phyloP scores from a whole-genome alignment of 2,329 filamentous ascomycete genomes.

The Colletotrichum musicola region DNA sequence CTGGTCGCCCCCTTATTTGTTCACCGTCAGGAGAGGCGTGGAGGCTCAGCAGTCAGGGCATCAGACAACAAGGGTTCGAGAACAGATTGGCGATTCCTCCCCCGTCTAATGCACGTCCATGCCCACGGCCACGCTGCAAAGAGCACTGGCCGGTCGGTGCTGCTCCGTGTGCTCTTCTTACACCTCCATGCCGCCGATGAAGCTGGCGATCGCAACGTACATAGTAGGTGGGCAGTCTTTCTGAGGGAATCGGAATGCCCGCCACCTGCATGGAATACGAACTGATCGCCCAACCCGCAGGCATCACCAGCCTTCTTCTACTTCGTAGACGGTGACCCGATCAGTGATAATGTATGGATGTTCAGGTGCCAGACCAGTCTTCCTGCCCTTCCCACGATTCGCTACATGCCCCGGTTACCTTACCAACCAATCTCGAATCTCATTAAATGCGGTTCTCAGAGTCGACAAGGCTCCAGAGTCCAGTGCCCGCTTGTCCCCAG shows the following conservation, averaged over 20 bases:
- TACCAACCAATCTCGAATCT: slow-evolving; percentile 4
- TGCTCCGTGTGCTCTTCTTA: neutral
- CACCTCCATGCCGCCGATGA: neutral
- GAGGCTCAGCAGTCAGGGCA: neutral
- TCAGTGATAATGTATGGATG: too few species aligned
- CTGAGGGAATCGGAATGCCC: neutral
- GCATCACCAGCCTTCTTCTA: too few species aligned
- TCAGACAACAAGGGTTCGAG: slow-evolving; percentile 9
- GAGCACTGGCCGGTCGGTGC: slow-evolving; percentile 5
- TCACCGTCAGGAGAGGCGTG: slow-evolving; percentile 15
- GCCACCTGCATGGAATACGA: neutral
- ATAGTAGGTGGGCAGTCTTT: neutral
- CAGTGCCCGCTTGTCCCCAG: neutral
- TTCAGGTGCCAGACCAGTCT: neutral
- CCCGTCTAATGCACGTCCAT: slow-evolving; percentile 11
- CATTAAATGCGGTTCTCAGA: neutral
- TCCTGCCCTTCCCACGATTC: neutral
- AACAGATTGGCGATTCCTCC: slow-evolving; percentile 26
- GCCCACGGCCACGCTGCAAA: neutral
- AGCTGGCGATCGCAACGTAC: neutral
- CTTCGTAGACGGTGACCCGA: too few species aligned
- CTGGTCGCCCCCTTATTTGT: slow-evolving; percentile 16
- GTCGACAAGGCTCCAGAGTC: neutral
- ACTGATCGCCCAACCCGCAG: neutral
- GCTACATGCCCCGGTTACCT: neutral